Conservation (phyloP, 352 stramenopile genomes). For the Phytopythium montanum region DNA sequence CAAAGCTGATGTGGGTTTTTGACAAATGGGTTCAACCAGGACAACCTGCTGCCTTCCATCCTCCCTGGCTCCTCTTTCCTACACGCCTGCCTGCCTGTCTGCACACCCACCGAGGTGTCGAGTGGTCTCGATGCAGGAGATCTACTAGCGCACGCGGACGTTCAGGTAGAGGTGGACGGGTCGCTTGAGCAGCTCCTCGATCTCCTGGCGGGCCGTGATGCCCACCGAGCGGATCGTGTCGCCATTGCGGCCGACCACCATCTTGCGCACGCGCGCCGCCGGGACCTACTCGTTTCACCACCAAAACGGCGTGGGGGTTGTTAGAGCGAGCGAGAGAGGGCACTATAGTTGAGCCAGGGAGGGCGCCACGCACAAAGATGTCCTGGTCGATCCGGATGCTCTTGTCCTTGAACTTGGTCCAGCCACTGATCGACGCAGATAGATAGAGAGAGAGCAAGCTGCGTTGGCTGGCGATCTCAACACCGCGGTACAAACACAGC, state of each 20-base stretch:
- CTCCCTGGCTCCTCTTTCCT: too few relatives aligned
- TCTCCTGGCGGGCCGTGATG: conserved; percentile 69
- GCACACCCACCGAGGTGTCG: too few relatives aligned
- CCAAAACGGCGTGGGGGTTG: not conserved
- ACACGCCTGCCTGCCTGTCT: not conserved
- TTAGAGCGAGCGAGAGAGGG: not conserved
- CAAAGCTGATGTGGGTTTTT: not conserved
- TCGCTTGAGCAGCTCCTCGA: conserved; percentile 64
- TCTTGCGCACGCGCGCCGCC: conserved; percentile 68
- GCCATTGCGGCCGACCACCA: conserved; percentile 76
- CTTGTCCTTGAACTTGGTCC: conserved; percentile 85
- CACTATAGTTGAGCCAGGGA: conserved; percentile 1
- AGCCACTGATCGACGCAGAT: conserved; percentile 46
- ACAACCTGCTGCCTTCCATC: too few relatives aligned
- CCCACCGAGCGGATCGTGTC: conserved; percentile 73
- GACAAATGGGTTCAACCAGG: not conserved
- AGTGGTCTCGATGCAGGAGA: too few relatives aligned
- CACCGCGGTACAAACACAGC: not conserved
- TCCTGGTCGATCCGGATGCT: conserved; percentile 87
- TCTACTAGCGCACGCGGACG: conserved; percentile 57
- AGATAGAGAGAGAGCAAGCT: not conserved
- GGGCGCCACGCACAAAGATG: conserved; percentile 63
- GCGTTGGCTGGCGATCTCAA: not conserved
- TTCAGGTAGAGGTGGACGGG: conserved; percentile 85
- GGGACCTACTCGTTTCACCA: conserved; percentile 37